Evolutionary conservation across 306 rosid species (phyloP).

Genomic region (Lablab purpureus): DNA sequence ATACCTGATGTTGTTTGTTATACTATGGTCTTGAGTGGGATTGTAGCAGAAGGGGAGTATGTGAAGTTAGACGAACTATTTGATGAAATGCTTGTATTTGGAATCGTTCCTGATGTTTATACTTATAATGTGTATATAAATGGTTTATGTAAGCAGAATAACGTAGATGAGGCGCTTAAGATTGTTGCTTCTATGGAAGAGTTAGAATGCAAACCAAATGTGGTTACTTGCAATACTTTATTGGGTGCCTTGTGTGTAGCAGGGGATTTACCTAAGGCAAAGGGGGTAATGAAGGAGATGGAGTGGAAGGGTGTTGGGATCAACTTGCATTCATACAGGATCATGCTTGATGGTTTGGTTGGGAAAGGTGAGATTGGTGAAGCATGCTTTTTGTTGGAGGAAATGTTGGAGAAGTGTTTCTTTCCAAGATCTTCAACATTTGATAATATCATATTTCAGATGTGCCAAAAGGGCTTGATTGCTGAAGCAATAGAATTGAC

Average conservation of each 20-base stretch:
- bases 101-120: conserved; percentile 74
- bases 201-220: conserved; percentile 73
- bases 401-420: conserved; percentile 64
- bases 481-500: conserved; percentile 61
- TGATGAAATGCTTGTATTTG: conserved; percentile 80
- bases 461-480: conserved; percentile 66
- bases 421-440: conserved; percentile 59
- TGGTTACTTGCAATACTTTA: conserved; percentile 73
- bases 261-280: conserved; percentile 55
- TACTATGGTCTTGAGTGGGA: conserved; percentile 71
- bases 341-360: conserved; percentile 68
- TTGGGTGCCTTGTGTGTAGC: conserved; percentile 57
- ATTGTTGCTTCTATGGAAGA: conserved; percentile 67
- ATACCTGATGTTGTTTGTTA: conserved; percentile 81
- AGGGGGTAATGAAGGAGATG: conserved; percentile 65
- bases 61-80: conserved; percentile 64
- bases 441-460: conserved; percentile 59
- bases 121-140: conserved; percentile 72
- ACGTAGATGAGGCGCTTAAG: conserved; percentile 57
- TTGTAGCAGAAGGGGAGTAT: conserved; percentile 58
- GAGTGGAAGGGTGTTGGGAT: conserved; percentile 58
- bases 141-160: conserved; percentile 75
- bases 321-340: conserved; percentile 64
- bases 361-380: conserved; percentile 61
- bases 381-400: conserved; percentile 65